Conservation (phyloP, 768 basidiomycete species). For the Phylloporus sp. region DNA sequence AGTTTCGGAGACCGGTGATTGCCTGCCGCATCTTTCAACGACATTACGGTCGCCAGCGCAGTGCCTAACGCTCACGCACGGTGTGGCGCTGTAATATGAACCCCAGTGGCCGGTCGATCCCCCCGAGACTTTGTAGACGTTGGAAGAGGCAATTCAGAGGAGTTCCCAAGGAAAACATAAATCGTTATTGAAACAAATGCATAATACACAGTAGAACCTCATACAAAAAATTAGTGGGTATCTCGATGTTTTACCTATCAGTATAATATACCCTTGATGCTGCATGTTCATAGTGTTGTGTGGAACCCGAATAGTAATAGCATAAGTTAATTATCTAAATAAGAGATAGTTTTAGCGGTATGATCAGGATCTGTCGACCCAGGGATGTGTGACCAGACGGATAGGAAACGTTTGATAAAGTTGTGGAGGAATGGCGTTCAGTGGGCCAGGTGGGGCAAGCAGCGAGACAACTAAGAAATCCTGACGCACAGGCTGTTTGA, state of each 20-base stretch:
- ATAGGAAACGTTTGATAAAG: conserved; percentile 51
- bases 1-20: no score
- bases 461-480: conserved; percentile 56
- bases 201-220: not conserved
- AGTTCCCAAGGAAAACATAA: no score
- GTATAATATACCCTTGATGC: conserved; percentile 4
- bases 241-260: conserved; percentile 2
- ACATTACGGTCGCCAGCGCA: not conserved
- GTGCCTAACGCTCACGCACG: not conserved
- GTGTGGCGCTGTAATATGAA: no score
- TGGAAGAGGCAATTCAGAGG: no score
- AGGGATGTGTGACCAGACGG: conserved; percentile 59
- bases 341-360: conserved; percentile 1
- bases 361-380: conserved; percentile 28
- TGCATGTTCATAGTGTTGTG: not conserved
- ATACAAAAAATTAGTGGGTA: not conserved
- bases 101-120: no score
- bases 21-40: no score
- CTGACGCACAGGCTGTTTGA: conserved; percentile 30
- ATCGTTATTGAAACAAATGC: no score
- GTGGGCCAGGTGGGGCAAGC: conserved; percentile 34
- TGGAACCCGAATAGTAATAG: not conserved
- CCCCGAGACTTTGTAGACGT: no score
- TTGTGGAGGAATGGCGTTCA: conserved; percentile 32
- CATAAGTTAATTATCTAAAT: conserved; percentile 20